Evolutionary conservation across 148 eudicot species (phyloP).

Genomic region (Fagopyrum homotropicum): DNA sequence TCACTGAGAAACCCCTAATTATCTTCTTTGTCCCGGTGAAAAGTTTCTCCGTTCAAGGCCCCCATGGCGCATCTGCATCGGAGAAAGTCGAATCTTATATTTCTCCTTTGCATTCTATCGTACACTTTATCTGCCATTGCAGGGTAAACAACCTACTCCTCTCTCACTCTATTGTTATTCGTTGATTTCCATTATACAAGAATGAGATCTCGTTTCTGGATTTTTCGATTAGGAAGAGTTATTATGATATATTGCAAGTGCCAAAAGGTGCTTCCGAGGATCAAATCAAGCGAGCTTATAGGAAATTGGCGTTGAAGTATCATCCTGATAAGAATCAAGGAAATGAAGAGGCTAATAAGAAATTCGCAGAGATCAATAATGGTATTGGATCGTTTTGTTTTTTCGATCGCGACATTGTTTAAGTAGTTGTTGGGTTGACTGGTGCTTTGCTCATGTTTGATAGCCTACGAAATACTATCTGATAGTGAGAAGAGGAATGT

Average conservation of each 20-base stretch:
- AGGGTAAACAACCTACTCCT: slow-evolving; percentile 41
- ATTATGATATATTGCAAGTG: slow-evolving; percentile 79
- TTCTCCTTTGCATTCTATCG: slow-evolving; percentile 34
- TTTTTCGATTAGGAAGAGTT: slow-evolving; percentile 57
- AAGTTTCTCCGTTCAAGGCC: slow-evolving; percentile 13
- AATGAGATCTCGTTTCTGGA: slow-evolving; percentile 10
- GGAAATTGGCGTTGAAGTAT: slow-evolving; percentile 91
- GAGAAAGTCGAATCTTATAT: slow-evolving; percentile 33
- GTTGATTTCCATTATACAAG: not conserved
- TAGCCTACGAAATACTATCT: slow-evolving; percentile 90
- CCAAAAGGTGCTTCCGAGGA: slow-evolving; percentile 80
- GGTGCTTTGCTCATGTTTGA: not conserved
- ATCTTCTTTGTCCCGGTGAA: not conserved
- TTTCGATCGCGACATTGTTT: not conserved
- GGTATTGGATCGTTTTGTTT: slow-evolving; percentile 30
- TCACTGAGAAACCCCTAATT: not conserved
- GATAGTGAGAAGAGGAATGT: slow-evolving; percentile 87
- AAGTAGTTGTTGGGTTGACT: not conserved
- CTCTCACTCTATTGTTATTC: not conserved
- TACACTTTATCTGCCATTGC: slow-evolving; percentile 49
- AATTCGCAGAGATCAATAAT: slow-evolving; percentile 85
- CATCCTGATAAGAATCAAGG: slow-evolving; percentile 98
- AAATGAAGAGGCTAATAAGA: slow-evolving; percentile 76
- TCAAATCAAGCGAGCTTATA: slow-evolving; percentile 88
- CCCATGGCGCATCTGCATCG: slow-evolving; percentile 20